Evolutionary conservation across 2,329 filamentous ascomycete species (phyloP).

Genomic region (Daldinia sp.): DNA sequence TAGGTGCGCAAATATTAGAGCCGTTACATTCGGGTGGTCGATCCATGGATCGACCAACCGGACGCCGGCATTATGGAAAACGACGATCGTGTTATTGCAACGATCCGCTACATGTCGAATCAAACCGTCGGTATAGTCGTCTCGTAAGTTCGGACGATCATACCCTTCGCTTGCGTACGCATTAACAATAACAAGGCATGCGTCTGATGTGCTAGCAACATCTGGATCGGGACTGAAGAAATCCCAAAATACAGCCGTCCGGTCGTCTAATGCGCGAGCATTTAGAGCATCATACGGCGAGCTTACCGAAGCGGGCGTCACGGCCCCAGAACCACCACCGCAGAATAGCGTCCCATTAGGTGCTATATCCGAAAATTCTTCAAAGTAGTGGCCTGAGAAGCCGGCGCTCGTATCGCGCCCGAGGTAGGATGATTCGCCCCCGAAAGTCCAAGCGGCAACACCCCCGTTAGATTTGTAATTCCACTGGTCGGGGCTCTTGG

Average conservation of each 20-base stretch:
- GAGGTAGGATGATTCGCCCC: constrained; percentile 50
- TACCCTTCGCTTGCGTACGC: constrained; percentile 77
- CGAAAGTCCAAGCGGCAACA: constrained; percentile 51
- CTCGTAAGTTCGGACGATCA: constrained; percentile 67
- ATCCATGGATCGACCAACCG: constrained; percentile 68
- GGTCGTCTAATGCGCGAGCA: constrained; percentile 61
- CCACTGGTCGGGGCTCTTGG: constrained; percentile 54
- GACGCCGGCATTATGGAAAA: constrained; percentile 70
- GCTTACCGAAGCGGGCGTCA: constrained; percentile 56
- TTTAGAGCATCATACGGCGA: constrained; percentile 65
- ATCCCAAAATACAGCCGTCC: constrained; percentile 67
- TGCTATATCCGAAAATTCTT: constrained; percentile 52
- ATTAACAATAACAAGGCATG: constrained; percentile 75
- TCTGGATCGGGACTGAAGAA: constrained; percentile 57
- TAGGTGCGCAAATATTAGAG: constrained; percentile 69
- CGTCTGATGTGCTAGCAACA: constrained; percentile 61
- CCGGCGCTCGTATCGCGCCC: constrained; percentile 43
- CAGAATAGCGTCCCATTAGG: constrained; percentile 57
- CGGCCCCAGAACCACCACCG: constrained; percentile 60
- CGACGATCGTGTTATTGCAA: constrained; percentile 70
- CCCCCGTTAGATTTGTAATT: constrained; percentile 51
- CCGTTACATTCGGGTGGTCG: constrained; percentile 70
- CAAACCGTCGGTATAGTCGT: constrained; percentile 70
- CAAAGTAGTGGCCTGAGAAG: constrained; percentile 45
- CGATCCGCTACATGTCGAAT: constrained; percentile 64